Evolutionary conservation across 2,329 filamentous ascomycete genomes (phyloP), one percentile per base, ranked within the genome.

Genomic region (Phymatotrichopsis omnivora): DNA sequence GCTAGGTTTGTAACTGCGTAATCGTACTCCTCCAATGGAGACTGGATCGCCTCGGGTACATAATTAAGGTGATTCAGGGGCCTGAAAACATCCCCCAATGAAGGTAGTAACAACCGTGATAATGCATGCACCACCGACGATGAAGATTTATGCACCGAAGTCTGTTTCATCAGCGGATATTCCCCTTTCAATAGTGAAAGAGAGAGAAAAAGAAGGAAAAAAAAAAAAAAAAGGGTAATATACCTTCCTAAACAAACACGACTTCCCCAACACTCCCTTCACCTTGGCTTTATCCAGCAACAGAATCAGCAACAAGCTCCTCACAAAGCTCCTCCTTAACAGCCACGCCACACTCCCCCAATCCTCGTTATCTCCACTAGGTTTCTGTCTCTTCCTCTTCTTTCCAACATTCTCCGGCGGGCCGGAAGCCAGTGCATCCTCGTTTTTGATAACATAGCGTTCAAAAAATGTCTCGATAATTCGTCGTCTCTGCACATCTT

Each of bases 1-100:
- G 75, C 76, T 19, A 81, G 65, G 53, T 80, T 80, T 7, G 66
- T 63, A 43, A 80, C 70, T 29, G 62, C 62, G 57, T 76, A 80
- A 1, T 66, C 62, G 52, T 74, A 74, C 60, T 80, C 76, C 50
- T 76, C 67, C 5, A 79, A 64, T 2, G 69, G 68, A 48, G 72
- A 67, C 56, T 80, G 76, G 6, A 66, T 61, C 56, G 75, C 69
- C 3, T 59, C 58, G 17, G 78, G 61, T n/a, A 66, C 66, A 59
- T 75, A 80, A 46, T 69, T 69, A 17, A 79, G 61, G 56, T 78
- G 73, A 19, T 65, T 65, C 2, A 81, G 62, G 2, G 69, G 65
- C 14, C 75, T 69, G 3, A 62, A 62, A 39, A 78, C 67, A 54
- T 79, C 73, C 30, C 76, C 75, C 32, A 71, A 66, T 2, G 74